Conservation (phyloP, 2,329 filamentous ascomycete genomes). For the Didymella arachidicola region DNA sequence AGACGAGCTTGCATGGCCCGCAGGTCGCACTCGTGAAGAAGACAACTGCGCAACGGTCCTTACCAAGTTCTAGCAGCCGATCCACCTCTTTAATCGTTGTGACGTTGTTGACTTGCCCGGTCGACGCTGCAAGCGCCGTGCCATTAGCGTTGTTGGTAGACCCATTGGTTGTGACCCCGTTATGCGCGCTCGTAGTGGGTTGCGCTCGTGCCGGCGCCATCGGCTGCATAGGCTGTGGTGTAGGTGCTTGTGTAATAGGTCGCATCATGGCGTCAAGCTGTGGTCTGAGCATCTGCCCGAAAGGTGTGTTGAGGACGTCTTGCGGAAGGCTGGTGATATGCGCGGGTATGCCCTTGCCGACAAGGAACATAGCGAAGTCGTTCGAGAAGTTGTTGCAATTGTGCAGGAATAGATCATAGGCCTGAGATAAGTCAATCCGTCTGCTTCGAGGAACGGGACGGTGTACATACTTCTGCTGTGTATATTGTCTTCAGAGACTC, state of each 20-base stretch:
- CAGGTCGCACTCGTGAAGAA: constrained; percentile 95
- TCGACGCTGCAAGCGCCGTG: constrained; percentile 30
- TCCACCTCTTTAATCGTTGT: constrained; percentile 68
- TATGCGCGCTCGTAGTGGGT: constrained; percentile 17
- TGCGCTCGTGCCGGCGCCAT: constrained; percentile 25
- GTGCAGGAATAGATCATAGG: constrained; percentile 83
- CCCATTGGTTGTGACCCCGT: constrained; percentile 18
- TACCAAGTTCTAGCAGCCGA: constrained; percentile 65
- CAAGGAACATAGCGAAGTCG: constrained; percentile 85
- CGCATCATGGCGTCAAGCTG: constrained; percentile 73
- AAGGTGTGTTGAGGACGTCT: constrained; percentile 82
- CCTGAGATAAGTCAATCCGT: constrained; percentile 48
- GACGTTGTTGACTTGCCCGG: constrained; percentile 67
- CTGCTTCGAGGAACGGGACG: background rate
- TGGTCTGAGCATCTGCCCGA: constrained; percentile 86
- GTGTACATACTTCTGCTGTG: constrained; percentile 69
- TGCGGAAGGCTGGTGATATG: constrained; percentile 87
- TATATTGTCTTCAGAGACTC: constrained; percentile 84
- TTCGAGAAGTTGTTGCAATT: constrained; percentile 99
- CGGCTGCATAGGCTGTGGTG: constrained; percentile 44
- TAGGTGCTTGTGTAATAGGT: constrained; percentile 67
- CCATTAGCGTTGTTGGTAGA: constrained; percentile 20
- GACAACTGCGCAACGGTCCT: constrained; percentile 75
- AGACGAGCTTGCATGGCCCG: constrained; percentile 81
- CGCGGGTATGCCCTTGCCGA: constrained; percentile 86